Evolutionary conservation across 768 basidiomycete species (phyloP).

Genomic region (Rubroboletus satanas): DNA sequence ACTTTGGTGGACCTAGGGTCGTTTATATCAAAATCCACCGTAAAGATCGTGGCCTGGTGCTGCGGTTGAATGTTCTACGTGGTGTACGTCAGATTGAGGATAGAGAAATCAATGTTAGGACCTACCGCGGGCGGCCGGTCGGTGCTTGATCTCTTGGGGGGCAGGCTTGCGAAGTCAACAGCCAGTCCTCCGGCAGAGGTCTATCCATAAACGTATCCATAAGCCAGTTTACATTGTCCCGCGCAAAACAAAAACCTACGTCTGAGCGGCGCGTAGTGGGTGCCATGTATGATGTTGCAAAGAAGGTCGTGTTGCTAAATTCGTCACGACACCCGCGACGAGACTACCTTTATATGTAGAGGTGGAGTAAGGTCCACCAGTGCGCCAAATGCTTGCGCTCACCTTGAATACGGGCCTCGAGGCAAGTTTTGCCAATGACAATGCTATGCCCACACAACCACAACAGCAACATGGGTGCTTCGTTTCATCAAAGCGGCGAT

Average conservation of each 20-base stretch:
- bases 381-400: not conserved
- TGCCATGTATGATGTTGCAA: slow-evolving; percentile 2
- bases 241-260: slow-evolving; percentile 7
- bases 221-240: not conserved
- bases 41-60: slow-evolving; percentile 9
- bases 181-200: not conserved
- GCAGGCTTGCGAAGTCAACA: not conserved
- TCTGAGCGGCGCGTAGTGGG: not conserved
- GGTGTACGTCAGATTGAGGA: not conserved
- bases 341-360: slow-evolving; percentile 13
- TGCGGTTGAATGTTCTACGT: slow-evolving; percentile 3
- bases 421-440: slow-evolving; percentile 3
- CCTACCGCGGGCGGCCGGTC: slow-evolving; percentile 5
- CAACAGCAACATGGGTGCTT: not conserved
- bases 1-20: not conserved
- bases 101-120: not conserved
- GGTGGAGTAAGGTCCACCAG: not conserved
- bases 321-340: not conserved
- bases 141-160: not conserved
- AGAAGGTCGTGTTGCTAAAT: not conserved
- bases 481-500: slow-evolving; percentile 16
- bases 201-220: slow-evolving; percentile 3
- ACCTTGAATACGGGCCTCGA: not conserved
- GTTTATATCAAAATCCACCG: slow-evolving; percentile 1
- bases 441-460: not conserved